phyloP scores from a whole-genome alignment of 371 early-diverging fungal genomes.

The Mortierella sp. region DNA sequence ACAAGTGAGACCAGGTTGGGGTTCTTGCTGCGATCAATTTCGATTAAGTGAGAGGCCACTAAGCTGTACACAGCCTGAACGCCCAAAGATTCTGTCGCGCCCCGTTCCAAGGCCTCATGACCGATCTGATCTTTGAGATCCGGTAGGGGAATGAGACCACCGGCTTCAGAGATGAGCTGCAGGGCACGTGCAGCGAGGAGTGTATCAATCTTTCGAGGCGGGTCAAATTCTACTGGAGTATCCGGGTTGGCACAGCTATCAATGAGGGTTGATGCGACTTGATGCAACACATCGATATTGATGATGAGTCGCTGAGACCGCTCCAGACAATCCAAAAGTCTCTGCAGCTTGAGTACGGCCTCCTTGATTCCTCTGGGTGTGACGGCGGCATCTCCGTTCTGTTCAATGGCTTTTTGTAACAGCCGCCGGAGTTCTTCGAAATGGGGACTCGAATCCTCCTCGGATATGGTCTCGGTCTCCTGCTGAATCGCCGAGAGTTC shows the following conservation, averaged over 20 bases:
- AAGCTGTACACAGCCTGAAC: slow-evolving; percentile 45
- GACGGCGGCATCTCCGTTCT: slow-evolving; percentile 29
- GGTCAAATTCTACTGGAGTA: slow-evolving; percentile 35
- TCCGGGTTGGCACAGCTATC: slow-evolving; percentile 30
- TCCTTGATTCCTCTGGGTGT: slow-evolving; percentile 24
- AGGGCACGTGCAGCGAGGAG: slow-evolving; percentile 26
- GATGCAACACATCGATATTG: slow-evolving; percentile 41
- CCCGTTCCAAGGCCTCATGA: slow-evolving; percentile 24
- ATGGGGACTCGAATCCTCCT: slow-evolving; percentile 21
- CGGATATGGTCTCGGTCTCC: background rate
- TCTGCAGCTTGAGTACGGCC: slow-evolving; percentile 21
- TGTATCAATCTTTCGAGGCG: slow-evolving; percentile 15
- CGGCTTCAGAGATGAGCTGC: slow-evolving; percentile 28
- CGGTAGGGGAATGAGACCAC: slow-evolving; percentile 23
- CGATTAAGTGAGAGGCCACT: slow-evolving; percentile 39
- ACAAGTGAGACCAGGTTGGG: slow-evolving; percentile 35
- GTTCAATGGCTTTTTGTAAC: slow-evolving; percentile 18
- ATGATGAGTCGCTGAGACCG: slow-evolving; percentile 38
- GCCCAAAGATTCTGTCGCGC: slow-evolving; percentile 16
- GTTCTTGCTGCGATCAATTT: slow-evolving; percentile 36
- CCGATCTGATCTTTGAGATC: slow-evolving; percentile 38
- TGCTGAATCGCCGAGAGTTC: slow-evolving; percentile 12
- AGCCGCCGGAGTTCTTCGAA: slow-evolving; percentile 37
- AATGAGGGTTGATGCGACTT: slow-evolving; percentile 30
- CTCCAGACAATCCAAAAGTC: slow-evolving; percentile 33